These are phyloP conservation scores for Cytidiella melzeri DNA, from an alignment of 768 basidiomycete species.

Conservation along the genomic window DNA sequence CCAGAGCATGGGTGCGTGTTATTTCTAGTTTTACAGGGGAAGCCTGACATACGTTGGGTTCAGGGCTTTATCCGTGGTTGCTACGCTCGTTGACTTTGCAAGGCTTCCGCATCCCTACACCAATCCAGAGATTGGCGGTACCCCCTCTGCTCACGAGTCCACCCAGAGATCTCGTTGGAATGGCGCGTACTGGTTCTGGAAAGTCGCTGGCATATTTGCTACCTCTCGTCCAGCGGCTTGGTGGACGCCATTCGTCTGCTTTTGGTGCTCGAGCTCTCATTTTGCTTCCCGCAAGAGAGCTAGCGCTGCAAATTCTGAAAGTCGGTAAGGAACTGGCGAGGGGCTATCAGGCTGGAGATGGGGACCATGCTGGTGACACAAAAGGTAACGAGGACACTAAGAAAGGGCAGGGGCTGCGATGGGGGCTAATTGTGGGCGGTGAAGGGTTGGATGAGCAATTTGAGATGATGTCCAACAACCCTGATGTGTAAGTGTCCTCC, in stretches of 20 bases:
- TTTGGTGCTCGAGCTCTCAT: slow-evolving; percentile 88
- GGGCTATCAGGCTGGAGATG: slow-evolving; percentile 61
- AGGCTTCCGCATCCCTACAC: slow-evolving; percentile 92
- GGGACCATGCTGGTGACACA: slow-evolving; percentile 62
- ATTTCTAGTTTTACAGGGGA: not conserved
- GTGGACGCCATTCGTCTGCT: slow-evolving; percentile 68
- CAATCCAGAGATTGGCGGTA: slow-evolving; percentile 89
- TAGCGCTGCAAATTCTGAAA: slow-evolving; percentile 88
- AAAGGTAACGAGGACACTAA: slow-evolving; percentile 45
- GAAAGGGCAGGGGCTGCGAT: slow-evolving; percentile 63
- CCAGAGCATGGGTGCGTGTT: slow-evolving; percentile 82
- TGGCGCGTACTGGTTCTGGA: slow-evolving; percentile 97
- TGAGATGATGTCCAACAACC: slow-evolving; percentile 88
- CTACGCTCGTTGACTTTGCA: slow-evolving; percentile 84
- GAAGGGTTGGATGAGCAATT: slow-evolving; percentile 96
- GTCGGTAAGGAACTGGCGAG: slow-evolving; percentile 93
- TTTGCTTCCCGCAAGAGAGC: slow-evolving; percentile 86
- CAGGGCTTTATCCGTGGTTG: slow-evolving; percentile 79
- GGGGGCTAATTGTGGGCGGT: slow-evolving; percentile 95
- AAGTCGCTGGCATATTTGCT: slow-evolving; percentile 96
- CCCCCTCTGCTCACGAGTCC: slow-evolving; percentile 79
- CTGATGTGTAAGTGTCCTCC: slow-evolving; percentile 85
- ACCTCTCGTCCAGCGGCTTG: slow-evolving; percentile 82
- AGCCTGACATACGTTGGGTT: too few species aligned
- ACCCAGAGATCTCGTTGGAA: slow-evolving; percentile 90